Base-by-base conservation (phyloP, 768 basidiomycete species). In the Infundibulicybe gibba region DNA sequence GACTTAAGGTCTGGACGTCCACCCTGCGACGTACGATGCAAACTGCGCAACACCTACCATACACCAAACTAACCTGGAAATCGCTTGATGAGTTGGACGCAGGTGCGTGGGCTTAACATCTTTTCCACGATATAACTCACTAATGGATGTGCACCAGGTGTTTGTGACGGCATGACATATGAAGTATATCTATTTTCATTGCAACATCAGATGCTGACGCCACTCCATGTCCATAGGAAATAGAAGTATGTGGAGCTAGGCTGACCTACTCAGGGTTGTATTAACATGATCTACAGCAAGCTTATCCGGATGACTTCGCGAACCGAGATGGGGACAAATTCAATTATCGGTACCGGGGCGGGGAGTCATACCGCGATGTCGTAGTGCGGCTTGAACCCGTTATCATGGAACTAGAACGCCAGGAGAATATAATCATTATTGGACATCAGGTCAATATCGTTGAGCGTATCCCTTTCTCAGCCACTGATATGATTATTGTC, bases 141-240 rank as follows among this genome's bases (percentile, higher is more conserved):
- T 13, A 4, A 17, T 42, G 5, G n/a, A 31, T 6, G 11, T 20
- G n/a, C 15, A 15, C 11, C 14, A 74, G 72, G 97, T 19, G 97
- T 99, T 31, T 99, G 97, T 59, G 97, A 99, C 66, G 97, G 87
- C 13, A 98, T 99, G 97, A 98, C 97, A 3, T 99, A 99, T 56
- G 87, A 92, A 60, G 72, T 69, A 56, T 20, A 57, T 19, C 12
- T 40, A 17, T 25, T 40, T 41, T 41, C 39, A 20, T 37, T 46
- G 33, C 25, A 25, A 25, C 25, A 25, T 8, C 25, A 25, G 25
- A 8, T 25, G 25, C 25, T 25, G 25, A 25, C 25, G 4, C 25
- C 3, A 25, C 25, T 8, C 25, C 35, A 10, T 9, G 32, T 17
- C 44, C 42, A 14, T 40, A 74, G 70, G 95, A 98, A 75, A 98